Conservation (phyloP, 1,284 basidiomycete species). For the Fomitopsis pinicola region DNA sequence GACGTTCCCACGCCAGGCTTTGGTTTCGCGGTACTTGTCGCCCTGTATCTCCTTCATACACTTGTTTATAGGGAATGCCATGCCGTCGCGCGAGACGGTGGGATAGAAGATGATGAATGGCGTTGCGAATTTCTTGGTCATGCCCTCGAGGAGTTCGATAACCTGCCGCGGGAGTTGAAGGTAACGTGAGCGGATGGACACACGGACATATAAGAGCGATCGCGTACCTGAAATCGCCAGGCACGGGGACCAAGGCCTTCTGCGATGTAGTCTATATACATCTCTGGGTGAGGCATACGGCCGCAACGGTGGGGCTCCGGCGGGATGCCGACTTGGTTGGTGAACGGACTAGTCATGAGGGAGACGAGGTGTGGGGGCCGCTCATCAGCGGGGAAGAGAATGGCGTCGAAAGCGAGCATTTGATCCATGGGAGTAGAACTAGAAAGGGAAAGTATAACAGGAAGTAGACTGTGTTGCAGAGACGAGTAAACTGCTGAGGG, state of each 20-base stretch:
- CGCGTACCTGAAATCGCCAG: constrained; percentile 67
- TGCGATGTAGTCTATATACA: constrained; percentile 80
- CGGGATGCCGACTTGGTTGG: constrained; percentile 31
- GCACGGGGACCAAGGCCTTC: constrained; percentile 60
- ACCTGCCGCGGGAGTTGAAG: constrained; percentile 37
- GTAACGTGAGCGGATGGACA: constrained; percentile 7
- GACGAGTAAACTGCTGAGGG: constrained; percentile 3
- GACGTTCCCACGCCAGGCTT: constrained; percentile 75
- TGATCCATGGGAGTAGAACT: constrained; percentile 46
- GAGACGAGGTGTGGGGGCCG: constrained; percentile 64
- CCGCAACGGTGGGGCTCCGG: constrained; percentile 32
- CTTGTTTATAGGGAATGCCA: constrained; percentile 76
- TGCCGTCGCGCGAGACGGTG: constrained; percentile 65
- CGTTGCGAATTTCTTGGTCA: constrained; percentile 69
- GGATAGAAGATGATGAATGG: constrained; percentile 81
- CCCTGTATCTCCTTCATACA: constrained; percentile 71
- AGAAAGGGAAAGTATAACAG: constrained; percentile 12
- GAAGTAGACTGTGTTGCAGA: constrained; percentile 2
- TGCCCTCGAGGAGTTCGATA: constrained; percentile 69
- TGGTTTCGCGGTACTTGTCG: constrained; percentile 47
- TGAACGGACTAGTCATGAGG: constrained; percentile 66
- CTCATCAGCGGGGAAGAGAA: constrained; percentile 35
- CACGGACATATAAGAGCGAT: constrained; percentile 5
- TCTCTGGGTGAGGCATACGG: constrained; percentile 74
- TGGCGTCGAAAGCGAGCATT: constrained; percentile 53